Conservation (phyloP, 1,284 basidiomycete genomes). For the Leccinum pachyderme region DNA sequence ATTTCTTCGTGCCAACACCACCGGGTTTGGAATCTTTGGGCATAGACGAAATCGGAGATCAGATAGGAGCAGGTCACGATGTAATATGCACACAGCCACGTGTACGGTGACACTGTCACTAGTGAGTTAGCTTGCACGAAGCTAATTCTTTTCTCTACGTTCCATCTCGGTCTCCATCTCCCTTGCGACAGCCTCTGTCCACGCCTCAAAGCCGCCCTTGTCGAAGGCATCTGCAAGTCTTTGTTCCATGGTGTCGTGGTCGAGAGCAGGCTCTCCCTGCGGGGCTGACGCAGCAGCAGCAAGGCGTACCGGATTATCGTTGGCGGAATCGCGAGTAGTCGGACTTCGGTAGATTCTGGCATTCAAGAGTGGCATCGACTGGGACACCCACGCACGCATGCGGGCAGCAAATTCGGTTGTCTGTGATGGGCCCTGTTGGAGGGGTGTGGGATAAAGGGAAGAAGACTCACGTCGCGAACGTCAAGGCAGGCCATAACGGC, state of each 20-base stretch:
- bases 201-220: constrained; percentile 50
- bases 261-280: constrained; percentile 3
- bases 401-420: constrained; percentile 53
- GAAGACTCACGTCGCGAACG: constrained; percentile 38
- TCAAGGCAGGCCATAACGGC: constrained; percentile 41
- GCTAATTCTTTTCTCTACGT: constrained; percentile 19
- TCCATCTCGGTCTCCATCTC: constrained; percentile 60
- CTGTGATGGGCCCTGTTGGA: constrained; percentile 32
- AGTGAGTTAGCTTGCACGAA: constrained; percentile 1
- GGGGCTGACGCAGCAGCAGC: background rate
- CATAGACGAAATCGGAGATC: constrained; percentile 10
- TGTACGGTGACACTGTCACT: background rate
- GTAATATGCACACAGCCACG: background rate
- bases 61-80: background rate
- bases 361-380: constrained; percentile 47
- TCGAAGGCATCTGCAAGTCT: constrained; percentile 55
- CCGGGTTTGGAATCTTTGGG: constrained; percentile 15
- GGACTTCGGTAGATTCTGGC: constrained; percentile 47
- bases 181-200: constrained; percentile 46
- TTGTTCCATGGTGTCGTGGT: constrained; percentile 44
- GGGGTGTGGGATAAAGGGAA: background rate
- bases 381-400: constrained; percentile 47
- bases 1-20: constrained; percentile 43
- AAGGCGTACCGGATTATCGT: constrained; percentile 1
- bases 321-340: constrained; percentile 11